Evolutionary conservation across 139 green algal genomes (phyloP), one percentile per base, ranked within the genome.

Genomic region (Pleodorina starrii): DNA sequence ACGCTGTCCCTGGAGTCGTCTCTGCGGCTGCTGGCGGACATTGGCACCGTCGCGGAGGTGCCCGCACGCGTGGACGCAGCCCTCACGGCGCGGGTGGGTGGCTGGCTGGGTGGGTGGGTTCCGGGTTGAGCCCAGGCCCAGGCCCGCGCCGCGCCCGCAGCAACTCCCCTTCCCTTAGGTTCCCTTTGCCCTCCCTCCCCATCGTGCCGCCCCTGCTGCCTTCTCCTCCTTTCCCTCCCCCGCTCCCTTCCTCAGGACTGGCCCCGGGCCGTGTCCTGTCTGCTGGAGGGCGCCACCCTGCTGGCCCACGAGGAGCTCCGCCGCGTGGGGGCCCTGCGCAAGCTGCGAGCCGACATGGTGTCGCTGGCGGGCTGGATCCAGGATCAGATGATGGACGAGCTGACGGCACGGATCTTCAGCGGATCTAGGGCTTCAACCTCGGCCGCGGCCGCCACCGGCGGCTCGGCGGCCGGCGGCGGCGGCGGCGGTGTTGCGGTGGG

Each of bases 201-300:
- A n/a, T n/a, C n/a, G n/a, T n/a, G n/a, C n/a, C n/a, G n/a, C n/a
- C n/a, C n/a, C n/a, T n/a, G n/a, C n/a, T n/a, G n/a, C n/a, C n/a
- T n/a, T n/a, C n/a, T 12, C 21, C 54, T 9, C 7, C 54, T 66
- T 12, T 66, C 29, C 54, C 29, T 21, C 21, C 54, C 54, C 54
- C 29, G 54, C 54, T 66, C 21, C 54, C 29, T 66, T 25, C 25
- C 29, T 25, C 92, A 96, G 93, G 91, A 96, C 74, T 97, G 95
- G 94, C 83, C 86, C 32, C 66, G 85, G 2, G 94, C 95, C 6
- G 93, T 97, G 48, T 63, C 54, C 0, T 54, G 94, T 36, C 90
- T 97, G 90, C 89, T 96, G 60, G 93, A 96, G 43, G 94, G 76
- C 32, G 95, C 93, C 91, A 93, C 90, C 78, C 95, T 94, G 46